A percentile compares a stretch with the other conserved stretches of the same genome.
Evolutionary conservation across 768 basidiomycete genomes (phyloP).

Genomic region (Amanita inopinata): DNA sequence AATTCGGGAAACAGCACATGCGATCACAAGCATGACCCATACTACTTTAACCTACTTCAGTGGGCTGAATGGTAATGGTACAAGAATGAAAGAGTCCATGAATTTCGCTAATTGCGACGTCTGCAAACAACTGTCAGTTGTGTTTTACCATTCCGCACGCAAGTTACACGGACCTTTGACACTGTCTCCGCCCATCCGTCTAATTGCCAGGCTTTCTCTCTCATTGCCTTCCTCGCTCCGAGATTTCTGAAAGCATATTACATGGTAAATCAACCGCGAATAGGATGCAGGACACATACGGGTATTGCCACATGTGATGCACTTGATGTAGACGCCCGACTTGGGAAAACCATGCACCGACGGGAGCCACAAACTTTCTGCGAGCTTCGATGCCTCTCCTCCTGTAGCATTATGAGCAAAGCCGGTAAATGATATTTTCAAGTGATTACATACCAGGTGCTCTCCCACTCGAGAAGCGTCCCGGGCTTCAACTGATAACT

Average conservation of each 20-base stretch:
- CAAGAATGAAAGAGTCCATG: slow-evolving; percentile 84
- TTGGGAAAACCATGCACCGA: slow-evolving; percentile 91
- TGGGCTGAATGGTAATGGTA: slow-evolving; percentile 75
- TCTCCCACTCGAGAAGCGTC: slow-evolving; percentile 90
- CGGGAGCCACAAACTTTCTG: slow-evolving; percentile 72
- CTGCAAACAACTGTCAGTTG: slow-evolving; percentile 30
- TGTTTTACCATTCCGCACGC: neutral
- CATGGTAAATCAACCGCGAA: slow-evolving; percentile 6
- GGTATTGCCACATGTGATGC: slow-evolving; percentile 97
- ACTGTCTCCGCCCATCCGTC: slow-evolving; percentile 96
- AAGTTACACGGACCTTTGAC: slow-evolving; percentile 55
- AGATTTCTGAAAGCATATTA: slow-evolving; percentile 40
- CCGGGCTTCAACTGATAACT: slow-evolving; percentile 86
- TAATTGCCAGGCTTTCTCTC: slow-evolving; percentile 89
- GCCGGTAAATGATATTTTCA: slow-evolving; percentile 4
- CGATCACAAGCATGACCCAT: neutral
- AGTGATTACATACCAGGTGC: slow-evolving; percentile 56
- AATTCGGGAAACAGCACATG: too few relatives aligned
- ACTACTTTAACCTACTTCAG: slow-evolving; percentile 45
- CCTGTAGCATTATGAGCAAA: slow-evolving; percentile 34
- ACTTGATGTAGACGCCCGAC: slow-evolving; percentile 79
- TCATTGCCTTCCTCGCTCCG: slow-evolving; percentile 69
- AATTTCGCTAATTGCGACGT: slow-evolving; percentile 78
- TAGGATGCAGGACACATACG: slow-evolving; percentile 37
- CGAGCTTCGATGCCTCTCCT: slow-evolving; percentile 91